phyloP scores from a whole-genome alignment of 169 alveolate species.

The Perkinsus olseni region DNA sequence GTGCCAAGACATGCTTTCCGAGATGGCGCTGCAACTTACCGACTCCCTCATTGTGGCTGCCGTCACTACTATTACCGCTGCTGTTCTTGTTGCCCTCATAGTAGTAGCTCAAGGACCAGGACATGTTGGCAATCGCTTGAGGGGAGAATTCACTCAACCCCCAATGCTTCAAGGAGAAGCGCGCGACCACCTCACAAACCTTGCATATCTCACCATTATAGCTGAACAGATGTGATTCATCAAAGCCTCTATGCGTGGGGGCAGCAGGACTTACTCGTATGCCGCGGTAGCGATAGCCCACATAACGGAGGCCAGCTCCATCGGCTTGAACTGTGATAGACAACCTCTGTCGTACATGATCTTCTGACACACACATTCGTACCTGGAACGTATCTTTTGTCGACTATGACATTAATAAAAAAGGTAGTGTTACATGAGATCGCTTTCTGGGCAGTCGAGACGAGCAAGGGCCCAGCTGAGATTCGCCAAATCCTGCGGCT shows the following conservation, averaged over 20 bases:
- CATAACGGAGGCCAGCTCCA: background rate
- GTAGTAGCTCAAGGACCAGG: background rate
- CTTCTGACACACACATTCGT: background rate
- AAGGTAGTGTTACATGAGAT: background rate
- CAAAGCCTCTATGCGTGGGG: background rate
- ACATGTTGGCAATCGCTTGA: background rate
- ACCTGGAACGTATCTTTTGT: background rate
- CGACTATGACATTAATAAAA: background rate
- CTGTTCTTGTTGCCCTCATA: background rate
- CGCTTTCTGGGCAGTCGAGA: background rate
- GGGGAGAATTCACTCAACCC: background rate
- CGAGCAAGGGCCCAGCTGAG: background rate
- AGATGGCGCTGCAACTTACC: background rate
- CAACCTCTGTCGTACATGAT: background rate
- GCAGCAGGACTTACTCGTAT: background rate
- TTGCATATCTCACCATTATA: background rate
- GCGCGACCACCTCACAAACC: background rate
- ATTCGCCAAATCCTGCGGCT: slow-evolving; percentile 1
- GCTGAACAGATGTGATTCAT: background rate
- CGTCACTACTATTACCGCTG: background rate
- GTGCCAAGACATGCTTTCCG: background rate
- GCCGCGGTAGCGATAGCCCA: background rate
- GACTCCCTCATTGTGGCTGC: background rate
- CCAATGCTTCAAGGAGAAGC: background rate
- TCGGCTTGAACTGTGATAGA: background rate